These are phyloP conservation scores for Metahyphopichia silvanorum DNA, from an alignment of 805 yeast genomes.

Conservation along the genomic window DNA sequence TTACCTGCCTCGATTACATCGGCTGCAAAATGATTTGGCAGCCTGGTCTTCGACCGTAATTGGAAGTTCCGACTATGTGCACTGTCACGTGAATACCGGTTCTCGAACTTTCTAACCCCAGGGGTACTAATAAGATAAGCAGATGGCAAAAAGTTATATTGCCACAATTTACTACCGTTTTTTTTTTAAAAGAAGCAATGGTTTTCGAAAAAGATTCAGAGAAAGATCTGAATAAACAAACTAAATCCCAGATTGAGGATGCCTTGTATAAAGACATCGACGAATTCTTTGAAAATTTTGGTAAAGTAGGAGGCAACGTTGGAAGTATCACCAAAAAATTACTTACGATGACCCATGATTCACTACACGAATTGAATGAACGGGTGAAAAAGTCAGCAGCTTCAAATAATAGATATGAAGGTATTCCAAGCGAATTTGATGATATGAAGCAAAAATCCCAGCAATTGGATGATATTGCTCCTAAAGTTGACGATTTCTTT, in stretches of 20 bases:
- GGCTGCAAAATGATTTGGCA: too few relatives aligned
- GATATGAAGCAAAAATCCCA: conserved; percentile 3
- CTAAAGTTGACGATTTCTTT: conserved; percentile 11
- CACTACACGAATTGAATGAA: conserved; percentile 19
- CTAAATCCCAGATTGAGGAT: neutral
- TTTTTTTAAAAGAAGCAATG: too few relatives aligned
- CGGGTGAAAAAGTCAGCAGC: conserved; percentile 11
- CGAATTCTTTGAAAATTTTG: conserved; percentile 18
- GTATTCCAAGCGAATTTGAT: neutral
- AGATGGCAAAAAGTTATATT: too few relatives aligned
- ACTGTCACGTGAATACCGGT: too few relatives aligned
- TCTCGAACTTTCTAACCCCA: too few relatives aligned
- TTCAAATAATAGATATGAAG: neutral
- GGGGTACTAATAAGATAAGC: too few relatives aligned
- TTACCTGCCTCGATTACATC: too few relatives aligned
- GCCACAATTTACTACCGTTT: too few relatives aligned
- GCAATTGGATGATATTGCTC: conserved; percentile 1
- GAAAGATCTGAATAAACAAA: conserved; percentile 6
- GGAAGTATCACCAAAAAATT: conserved; percentile 23
- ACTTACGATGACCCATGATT: conserved; percentile 18
- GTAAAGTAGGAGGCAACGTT: conserved; percentile 22
- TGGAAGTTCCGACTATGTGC: too few relatives aligned
- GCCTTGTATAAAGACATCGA: conserved; percentile 16
- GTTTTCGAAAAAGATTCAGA: conserved; percentile 1
- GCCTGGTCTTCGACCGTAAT: too few relatives aligned